These are phyloP conservation scores for Miscanthus lutarioriparius DNA, from an alignment of 176 grass and related monocot genomes.

Conservation along the genomic window DNA sequence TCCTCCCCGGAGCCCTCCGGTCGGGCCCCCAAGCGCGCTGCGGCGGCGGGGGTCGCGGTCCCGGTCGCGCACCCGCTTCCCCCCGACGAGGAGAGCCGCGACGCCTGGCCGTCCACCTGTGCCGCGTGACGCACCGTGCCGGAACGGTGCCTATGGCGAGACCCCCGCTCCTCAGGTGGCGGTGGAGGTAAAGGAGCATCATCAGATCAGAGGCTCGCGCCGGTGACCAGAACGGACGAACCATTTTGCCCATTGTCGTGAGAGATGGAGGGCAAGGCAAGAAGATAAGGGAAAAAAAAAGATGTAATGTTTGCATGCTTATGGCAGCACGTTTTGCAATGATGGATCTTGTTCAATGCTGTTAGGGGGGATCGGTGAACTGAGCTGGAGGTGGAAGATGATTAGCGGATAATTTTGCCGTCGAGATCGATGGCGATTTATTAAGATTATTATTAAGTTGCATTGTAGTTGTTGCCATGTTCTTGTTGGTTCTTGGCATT, in stretches of 20 bases:
- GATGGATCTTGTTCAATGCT: neutral
- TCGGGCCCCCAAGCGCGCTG: slow-evolving; percentile 26
- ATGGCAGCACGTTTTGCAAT: neutral
- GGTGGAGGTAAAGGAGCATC: neutral
- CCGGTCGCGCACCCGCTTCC: neutral
- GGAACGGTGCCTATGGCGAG: neutral
- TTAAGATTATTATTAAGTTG: neutral
- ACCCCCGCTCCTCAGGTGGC: neutral
- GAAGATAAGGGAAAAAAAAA: neutral
- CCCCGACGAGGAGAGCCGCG: slow-evolving; percentile 62
- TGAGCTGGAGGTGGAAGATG: neutral
- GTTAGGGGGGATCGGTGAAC: neutral
- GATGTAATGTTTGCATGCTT: neutral
- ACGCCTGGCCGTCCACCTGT: slow-evolving; percentile 45
- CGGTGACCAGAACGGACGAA: neutral
- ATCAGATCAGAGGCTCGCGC: neutral
- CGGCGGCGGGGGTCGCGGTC: neutral
- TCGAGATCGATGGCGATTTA: neutral
- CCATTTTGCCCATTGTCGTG: neutral
- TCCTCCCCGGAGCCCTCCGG: slow-evolving; percentile 39
- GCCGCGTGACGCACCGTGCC: slow-evolving; percentile 3
- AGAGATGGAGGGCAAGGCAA: neutral
- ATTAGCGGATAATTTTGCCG: neutral
- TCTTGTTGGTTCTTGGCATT: neutral
- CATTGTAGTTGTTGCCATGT: neutral